Base-by-base conservation (phyloP, 495 filamentous ascomycete species). In the Daldinia vernicosa region DNA sequence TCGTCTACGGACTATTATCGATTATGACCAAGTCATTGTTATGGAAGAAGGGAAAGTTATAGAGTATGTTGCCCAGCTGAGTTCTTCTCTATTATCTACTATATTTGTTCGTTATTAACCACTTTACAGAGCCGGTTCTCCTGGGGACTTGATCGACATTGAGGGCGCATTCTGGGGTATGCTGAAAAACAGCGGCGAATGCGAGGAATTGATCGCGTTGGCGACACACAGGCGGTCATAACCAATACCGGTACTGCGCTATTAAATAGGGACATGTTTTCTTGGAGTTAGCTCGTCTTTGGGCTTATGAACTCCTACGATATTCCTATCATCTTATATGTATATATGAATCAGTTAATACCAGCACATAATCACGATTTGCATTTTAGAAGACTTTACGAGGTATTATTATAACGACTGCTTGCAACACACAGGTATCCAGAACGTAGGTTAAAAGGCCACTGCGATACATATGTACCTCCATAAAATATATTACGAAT, bases 1-100 rank as follows among this genome's bases (percentile, higher is more conserved):
- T 70, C 81, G 85, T 27, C 82, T 89, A 15, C 81, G 85, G 35
- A 87, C 85, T 0, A 85, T 89, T 60, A 77, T 84, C 24, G 85
- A 88, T 68, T 68, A 56, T 33, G 63, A 74, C 57, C 72, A 71
- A 6, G 70, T 82, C 5, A 70, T 72, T 14, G 68, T 81, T 1
- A 50, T 82, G 47, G 71, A 78, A 3, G 51, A 71, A 32, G 75
- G 79, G 9, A 63, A 64, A 15, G 56, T 80, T 5, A 51, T 81
- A 15, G 78, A 81, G 72, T 67, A 59, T 17, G 77, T 43, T 3
- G 15, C 30, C 52, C 37, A 22, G 3, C 6, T 37, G 24, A 6
- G 11, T 51, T 4, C 37, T 50, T 14, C 7, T 4, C 8, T 9
- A 61, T 30, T 28, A 30, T 33, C 8, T 9, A 61, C 24, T 28